Conservation (phyloP, 495 filamentous ascomycete species). For the Podospora anserina region DNA sequence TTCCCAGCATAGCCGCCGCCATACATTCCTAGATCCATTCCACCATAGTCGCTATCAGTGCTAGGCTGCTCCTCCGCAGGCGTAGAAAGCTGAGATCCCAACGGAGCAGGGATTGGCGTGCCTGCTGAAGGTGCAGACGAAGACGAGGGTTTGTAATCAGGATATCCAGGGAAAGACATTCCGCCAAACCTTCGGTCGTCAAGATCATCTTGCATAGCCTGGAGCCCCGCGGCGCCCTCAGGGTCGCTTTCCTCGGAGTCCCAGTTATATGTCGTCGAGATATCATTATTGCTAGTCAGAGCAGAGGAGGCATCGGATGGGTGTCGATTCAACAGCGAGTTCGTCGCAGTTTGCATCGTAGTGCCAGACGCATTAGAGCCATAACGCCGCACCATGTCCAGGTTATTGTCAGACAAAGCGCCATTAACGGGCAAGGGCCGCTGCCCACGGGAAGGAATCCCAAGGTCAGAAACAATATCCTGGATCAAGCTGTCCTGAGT, state of each 20-base stretch:
- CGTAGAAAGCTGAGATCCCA: slow-evolving; percentile 24
- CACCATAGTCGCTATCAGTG: slow-evolving; percentile 68
- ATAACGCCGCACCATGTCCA: slow-evolving; percentile 47
- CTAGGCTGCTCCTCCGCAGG: slow-evolving; percentile 49
- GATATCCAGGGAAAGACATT: slow-evolving; percentile 30
- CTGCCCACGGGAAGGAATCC: slow-evolving; percentile 32
- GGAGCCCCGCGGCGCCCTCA: slow-evolving; percentile 81
- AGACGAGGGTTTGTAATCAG: slow-evolving; percentile 17
- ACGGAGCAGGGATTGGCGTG: slow-evolving; percentile 7
- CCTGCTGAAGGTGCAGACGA: slow-evolving; percentile 4
- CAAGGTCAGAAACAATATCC: slow-evolving; percentile 52
- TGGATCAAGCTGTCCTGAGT: slow-evolving; percentile 52
- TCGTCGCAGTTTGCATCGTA: slow-evolving; percentile 5
- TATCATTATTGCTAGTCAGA: slow-evolving; percentile 38
- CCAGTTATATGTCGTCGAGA: slow-evolving; percentile 31
- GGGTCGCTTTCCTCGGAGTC: slow-evolving; percentile 75
- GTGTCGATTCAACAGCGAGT: slow-evolving; percentile 33
- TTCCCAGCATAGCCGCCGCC: slow-evolving; percentile 71
- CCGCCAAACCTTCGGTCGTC: slow-evolving; percentile 66
- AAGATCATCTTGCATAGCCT: slow-evolving; percentile 80
- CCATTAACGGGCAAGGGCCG: slow-evolving; percentile 34
- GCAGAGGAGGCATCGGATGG: slow-evolving; percentile 49
- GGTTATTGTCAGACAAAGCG: slow-evolving; percentile 41
- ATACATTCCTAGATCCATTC: slow-evolving; percentile 68
- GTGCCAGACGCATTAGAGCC: slow-evolving; percentile 49